Evolutionary conservation across 192 early-diverging fungal species (phyloP).

Genomic region (Allomyces javanicus): DNA sequence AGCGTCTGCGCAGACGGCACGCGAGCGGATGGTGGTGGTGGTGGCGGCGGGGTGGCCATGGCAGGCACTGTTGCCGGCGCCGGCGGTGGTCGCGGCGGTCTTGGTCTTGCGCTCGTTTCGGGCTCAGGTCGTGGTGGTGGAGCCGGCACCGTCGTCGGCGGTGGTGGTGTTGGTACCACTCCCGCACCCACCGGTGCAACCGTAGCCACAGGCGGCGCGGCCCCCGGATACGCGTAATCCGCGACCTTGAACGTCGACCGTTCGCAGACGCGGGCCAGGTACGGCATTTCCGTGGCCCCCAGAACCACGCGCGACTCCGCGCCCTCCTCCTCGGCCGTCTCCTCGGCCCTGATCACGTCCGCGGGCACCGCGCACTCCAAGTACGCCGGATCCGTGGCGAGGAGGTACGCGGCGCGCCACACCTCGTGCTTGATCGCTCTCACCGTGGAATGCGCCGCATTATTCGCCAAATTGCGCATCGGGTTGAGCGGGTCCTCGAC

Average conservation of each 20-base stretch:
- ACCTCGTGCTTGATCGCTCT: not conserved
- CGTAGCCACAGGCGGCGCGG: not conserved
- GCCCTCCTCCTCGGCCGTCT: no score
- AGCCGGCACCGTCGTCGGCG: not conserved
- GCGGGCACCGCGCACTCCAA: not conserved
- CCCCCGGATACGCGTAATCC: no score
- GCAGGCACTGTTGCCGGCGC: no score
- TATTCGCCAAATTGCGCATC: slow-evolving; percentile 72
- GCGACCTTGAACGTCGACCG: no score
- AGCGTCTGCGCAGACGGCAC: no score
- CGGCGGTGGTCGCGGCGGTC: no score
- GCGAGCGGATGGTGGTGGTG: no score
- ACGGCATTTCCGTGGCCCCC: no score
- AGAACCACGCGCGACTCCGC: no score
- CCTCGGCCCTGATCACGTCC: no score
- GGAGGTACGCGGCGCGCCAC: not conserved
- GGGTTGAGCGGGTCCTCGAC: slow-evolving; percentile 87
- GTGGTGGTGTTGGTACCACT: not conserved
- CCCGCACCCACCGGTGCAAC: not conserved
- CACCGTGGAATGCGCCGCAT: not conserved
- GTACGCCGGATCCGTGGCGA: not conserved
- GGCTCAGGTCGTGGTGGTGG: not conserved
- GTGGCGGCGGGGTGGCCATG: no score
- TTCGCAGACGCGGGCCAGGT: no score
- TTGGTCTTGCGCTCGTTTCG: not conserved